phyloP scores from a whole-genome alignment of 2,329 filamentous ascomycete genomes.

The Talaromyces sp. region DNA sequence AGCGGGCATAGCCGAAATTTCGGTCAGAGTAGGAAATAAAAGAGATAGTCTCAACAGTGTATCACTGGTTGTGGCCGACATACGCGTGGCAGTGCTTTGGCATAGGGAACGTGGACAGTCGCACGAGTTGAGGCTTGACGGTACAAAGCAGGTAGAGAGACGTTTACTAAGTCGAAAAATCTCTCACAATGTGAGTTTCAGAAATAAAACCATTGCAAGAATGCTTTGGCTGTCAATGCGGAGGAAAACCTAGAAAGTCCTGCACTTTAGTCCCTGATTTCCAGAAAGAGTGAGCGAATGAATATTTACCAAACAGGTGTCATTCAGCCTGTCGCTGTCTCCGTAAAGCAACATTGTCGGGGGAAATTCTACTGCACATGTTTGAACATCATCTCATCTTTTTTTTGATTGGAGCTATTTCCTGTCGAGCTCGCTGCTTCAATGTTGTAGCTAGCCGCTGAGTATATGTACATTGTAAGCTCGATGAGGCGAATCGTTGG shows the following conservation, averaged over 20 bases:
- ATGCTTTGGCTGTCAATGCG: neutral
- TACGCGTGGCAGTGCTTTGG: neutral
- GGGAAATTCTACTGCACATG: neutral
- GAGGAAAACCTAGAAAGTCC: too few species aligned
- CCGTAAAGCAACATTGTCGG: neutral
- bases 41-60: neutral
- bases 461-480: neutral
- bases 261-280: neutral
- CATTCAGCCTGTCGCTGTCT: neutral
- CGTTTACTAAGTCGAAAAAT: too few species aligned
- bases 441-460: neutral
- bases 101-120: neutral
- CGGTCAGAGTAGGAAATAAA: neutral
- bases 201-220: neutral
- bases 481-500: too few species aligned
- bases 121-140: neutral
- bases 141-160: too few species aligned
- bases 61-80: neutral
- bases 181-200: neutral
- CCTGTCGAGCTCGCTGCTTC: neutral
- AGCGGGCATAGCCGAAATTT: neutral
- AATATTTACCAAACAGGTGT: neutral
- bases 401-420: neutral
- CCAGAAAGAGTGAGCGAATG: neutral
- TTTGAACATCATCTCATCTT: neutral